These are phyloP conservation scores for Rhizophora apiculata DNA, from an alignment of 345 rosid species.

Conservation along the genomic window DNA sequence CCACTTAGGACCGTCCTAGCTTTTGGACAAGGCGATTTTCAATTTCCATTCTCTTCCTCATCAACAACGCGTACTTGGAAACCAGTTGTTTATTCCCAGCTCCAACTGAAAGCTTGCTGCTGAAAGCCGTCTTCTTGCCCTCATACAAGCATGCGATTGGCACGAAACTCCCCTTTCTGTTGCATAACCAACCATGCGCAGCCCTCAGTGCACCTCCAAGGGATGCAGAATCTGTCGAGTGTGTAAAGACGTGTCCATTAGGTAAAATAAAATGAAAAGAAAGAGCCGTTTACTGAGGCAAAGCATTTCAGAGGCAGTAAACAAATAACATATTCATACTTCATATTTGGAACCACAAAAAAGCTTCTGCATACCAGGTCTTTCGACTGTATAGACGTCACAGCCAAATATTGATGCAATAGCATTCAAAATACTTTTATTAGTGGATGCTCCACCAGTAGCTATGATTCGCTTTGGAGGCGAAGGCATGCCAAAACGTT, in stretches of 20 bases:
- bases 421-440: constrained; percentile 55
- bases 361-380: constrained; percentile 50
- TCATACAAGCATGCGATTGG: constrained; percentile 59
- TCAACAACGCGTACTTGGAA: constrained; percentile 44
- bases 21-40: constrained; percentile 65
- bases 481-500: constrained; percentile 85
- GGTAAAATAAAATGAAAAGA: too few species aligned
- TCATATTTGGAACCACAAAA: not conserved
- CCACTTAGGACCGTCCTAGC: constrained; percentile 9
- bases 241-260: not conserved
- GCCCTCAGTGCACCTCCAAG: constrained; percentile 93
- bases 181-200: constrained; percentile 89
- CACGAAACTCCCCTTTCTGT: constrained; percentile 56
- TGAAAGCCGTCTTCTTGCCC: constrained; percentile 60
- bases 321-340: not conserved
- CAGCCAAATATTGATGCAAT: constrained; percentile 76
- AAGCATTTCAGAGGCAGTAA: not conserved
- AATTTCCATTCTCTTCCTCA: constrained; percentile 74
- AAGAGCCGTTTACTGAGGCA: not conserved
- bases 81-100: constrained; percentile 51
- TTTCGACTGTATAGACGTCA: constrained; percentile 74
- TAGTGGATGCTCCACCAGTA: constrained; percentile 88
- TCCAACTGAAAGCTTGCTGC: constrained; percentile 57
- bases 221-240: constrained; percentile 74
- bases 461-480: constrained; percentile 87